These are phyloP conservation scores for Colletotrichum sp. DNA, from an alignment of 2,329 filamentous ascomycete genomes.

Conservation along the genomic window DNA sequence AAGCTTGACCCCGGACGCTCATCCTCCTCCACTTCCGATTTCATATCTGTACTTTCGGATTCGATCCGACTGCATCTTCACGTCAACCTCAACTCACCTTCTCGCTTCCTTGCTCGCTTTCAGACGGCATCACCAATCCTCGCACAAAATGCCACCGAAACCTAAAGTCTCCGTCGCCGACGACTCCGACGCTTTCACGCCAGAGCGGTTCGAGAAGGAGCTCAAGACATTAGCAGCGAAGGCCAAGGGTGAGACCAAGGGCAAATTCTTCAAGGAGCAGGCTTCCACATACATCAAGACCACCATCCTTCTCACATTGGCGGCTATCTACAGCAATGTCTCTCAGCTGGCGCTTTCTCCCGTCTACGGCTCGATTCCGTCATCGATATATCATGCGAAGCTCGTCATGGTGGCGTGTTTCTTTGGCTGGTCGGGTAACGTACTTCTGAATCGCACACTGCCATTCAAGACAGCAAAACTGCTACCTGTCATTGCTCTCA, in stretches of 20 bases:
- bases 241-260: slow-evolving; percentile 37
- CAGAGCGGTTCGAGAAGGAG: slow-evolving; percentile 59
- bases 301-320: slow-evolving; percentile 55
- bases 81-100: background rate
- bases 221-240: slow-evolving; percentile 56
- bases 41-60: background rate
- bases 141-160: slow-evolving; percentile 16
- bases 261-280: slow-evolving; percentile 31
- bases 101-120: background rate
- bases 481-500: slow-evolving; percentile 77
- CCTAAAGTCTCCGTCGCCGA: background rate
- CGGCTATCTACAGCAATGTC: slow-evolving; percentile 70
- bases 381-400: slow-evolving; percentile 73
- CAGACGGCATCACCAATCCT: background rate
- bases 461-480: slow-evolving; percentile 55
- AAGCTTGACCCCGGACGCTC: background rate
- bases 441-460: slow-evolving; percentile 56
- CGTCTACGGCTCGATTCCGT: slow-evolving; percentile 85
- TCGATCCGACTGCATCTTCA: background rate
- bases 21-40: background rate
- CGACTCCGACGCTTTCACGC: slow-evolving; percentile 43
- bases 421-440: slow-evolving; percentile 73
- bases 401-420: slow-evolving; percentile 71
- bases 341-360: slow-evolving; percentile 82
- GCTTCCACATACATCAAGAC: slow-evolving; percentile 43